phyloP scores from a whole-genome alignment of 257 asterid genomes.

The Leptodermis oblonga region DNA sequence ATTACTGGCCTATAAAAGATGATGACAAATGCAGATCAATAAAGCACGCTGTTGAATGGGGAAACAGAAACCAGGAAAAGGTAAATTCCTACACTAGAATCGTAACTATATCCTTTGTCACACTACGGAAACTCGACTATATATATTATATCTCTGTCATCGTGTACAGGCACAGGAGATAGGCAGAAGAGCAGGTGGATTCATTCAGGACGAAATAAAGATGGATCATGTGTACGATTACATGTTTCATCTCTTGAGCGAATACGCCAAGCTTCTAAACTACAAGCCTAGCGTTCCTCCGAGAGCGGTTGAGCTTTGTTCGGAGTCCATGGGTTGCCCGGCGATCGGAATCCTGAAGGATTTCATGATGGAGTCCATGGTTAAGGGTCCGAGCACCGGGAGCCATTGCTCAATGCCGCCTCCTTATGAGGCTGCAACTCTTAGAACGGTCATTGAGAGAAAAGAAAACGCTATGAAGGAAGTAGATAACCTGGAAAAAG shows the following conservation, averaged over 20 bases:
- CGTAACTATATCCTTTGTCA: no score
- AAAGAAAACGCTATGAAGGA: background rate
- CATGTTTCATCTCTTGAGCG: constrained; percentile 25
- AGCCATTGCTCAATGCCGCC: constrained; percentile 8
- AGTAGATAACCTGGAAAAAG: constrained; percentile 10
- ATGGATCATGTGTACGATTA: constrained; percentile 74
- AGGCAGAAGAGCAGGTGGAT: constrained; percentile 54
- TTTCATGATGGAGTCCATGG: constrained; percentile 10
- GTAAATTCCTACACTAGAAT: no score
- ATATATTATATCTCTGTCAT: no score
- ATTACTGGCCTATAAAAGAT: constrained; percentile 80
- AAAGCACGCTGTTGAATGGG: constrained; percentile 88
- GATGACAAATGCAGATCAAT: constrained; percentile 71
- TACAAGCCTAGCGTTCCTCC: constrained; percentile 12
- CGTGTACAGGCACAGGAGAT: constrained; percentile 64
- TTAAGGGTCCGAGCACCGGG: background rate
- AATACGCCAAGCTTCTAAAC: constrained; percentile 6
- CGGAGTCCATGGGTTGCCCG: constrained; percentile 11
- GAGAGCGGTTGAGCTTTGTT: constrained; percentile 13
- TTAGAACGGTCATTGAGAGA: background rate
- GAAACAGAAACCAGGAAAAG: constrained; percentile 49
- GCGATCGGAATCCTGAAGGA: background rate
- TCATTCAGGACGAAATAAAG: constrained; percentile 47
- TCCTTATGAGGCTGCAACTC: constrained; percentile 12
- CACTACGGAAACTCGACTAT: no score